These are phyloP conservation scores for Lichtheimia ramosa DNA, from an alignment of 371 early-diverging fungal species.

Conservation along the genomic window DNA sequence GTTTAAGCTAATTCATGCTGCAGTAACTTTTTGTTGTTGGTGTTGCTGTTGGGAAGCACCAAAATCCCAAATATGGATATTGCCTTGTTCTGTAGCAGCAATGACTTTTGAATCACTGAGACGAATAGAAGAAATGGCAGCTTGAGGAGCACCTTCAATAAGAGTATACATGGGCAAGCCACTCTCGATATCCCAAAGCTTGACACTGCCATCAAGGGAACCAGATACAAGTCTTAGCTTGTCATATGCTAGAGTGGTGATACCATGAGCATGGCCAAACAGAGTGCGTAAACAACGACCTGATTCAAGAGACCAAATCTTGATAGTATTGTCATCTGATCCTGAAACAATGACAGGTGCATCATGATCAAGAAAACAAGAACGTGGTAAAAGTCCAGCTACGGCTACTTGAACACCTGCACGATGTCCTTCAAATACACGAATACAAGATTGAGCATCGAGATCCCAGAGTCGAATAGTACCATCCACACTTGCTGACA, in stretches of 20 bases:
- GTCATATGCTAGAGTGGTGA: conserved; percentile 83
- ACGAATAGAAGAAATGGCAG: conserved; percentile 66
- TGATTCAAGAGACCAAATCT: conserved; percentile 76
- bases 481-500: conserved; percentile 85
- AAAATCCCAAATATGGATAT: conserved; percentile 74
- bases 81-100: conserved; percentile 79
- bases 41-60: neutral
- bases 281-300: conserved; percentile 78
- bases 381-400: conserved; percentile 26
- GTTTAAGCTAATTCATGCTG: too few species aligned
- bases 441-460: conserved; percentile 58
- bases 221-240: conserved; percentile 86
- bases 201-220: conserved; percentile 79
- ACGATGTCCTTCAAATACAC: conserved; percentile 70
- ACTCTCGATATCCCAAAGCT: conserved; percentile 89
- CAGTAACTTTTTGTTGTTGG: too few species aligned
- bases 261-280: conserved; percentile 84
- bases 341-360: conserved; percentile 70
- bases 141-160: conserved; percentile 42
- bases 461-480: conserved; percentile 89
- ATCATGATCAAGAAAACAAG: conserved; percentile 3
- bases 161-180: conserved; percentile 74
- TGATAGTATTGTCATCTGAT: conserved; percentile 82
- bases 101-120: conserved; percentile 82
- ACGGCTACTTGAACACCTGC: conserved; percentile 73